Evolutionary conservation across 306 rosid species (phyloP).

Genomic region (Vachellia collinsii): DNA sequence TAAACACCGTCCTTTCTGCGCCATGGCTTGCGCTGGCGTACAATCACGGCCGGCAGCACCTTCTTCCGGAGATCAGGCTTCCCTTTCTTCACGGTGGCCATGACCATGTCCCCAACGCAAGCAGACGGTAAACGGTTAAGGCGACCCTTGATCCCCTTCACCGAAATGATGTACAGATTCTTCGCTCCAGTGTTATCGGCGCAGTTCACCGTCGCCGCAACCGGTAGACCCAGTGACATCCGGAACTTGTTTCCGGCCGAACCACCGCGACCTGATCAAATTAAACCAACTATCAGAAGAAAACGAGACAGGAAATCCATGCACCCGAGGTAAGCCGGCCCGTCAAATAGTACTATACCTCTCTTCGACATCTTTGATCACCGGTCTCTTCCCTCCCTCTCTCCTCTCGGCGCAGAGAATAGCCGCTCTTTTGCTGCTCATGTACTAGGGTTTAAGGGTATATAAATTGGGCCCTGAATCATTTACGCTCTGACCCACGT

Average conservation of each 20-base stretch:
- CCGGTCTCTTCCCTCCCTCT: neutral
- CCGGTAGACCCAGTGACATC: slow-evolving; percentile 95
- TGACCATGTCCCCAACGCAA: slow-evolving; percentile 95
- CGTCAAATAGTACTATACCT: slow-evolving; percentile 27
- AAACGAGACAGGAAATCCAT: neutral
- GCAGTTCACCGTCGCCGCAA: slow-evolving; percentile 95
- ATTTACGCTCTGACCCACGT: neutral
- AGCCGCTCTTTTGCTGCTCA: neutral
- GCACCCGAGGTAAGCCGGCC: neutral
- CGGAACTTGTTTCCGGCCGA: slow-evolving; percentile 92
- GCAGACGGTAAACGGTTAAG: slow-evolving; percentile 89
- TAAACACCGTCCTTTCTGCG: slow-evolving; percentile 96
- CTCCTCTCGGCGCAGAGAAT: neutral
- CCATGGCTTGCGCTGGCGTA: slow-evolving; percentile 90
- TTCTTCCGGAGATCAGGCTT: slow-evolving; percentile 93
- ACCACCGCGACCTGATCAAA: slow-evolving; percentile 70
- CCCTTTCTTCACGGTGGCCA: slow-evolving; percentile 96
- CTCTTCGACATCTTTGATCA: slow-evolving; percentile 55
- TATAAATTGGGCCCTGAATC: slow-evolving; percentile 6
- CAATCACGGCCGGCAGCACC: slow-evolving; percentile 91
- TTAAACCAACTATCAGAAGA: neutral
- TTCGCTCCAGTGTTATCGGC: slow-evolving; percentile 92
- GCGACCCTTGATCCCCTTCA: slow-evolving; percentile 89
- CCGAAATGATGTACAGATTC: slow-evolving; percentile 88
- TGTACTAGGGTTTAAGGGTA: slow-evolving; percentile 25